phyloP scores from a whole-genome alignment of 805 yeast species.

The Ogataea haglerorum region DNA sequence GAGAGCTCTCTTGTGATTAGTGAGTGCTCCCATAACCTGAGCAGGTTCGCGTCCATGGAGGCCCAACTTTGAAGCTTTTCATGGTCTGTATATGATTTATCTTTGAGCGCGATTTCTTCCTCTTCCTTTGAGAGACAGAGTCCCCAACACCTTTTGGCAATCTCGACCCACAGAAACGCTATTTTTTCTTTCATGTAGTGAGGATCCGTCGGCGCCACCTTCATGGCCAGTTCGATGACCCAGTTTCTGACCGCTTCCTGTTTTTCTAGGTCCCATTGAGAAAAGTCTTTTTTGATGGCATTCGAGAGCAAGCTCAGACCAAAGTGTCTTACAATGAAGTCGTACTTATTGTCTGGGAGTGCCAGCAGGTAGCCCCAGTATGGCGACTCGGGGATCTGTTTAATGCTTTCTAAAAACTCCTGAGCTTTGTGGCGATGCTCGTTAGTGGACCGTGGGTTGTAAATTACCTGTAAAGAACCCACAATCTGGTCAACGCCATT shows the following conservation, averaged over 20 bases:
- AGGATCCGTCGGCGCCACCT: constrained; percentile 66
- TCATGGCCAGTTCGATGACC: constrained; percentile 74
- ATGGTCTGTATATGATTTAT: constrained; percentile 35
- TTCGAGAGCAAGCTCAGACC: constrained; percentile 79
- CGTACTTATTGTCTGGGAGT: constrained; percentile 52
- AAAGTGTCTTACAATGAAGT: constrained; percentile 79
- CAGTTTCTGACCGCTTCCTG: constrained; percentile 71
- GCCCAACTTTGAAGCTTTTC: constrained; percentile 71
- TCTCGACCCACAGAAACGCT: constrained; percentile 85
- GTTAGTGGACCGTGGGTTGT: constrained; percentile 63
- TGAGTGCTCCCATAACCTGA: constrained; percentile 68
- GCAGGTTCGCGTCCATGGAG: constrained; percentile 77
- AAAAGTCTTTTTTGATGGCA: constrained; percentile 60
- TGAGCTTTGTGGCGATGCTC: constrained; percentile 53
- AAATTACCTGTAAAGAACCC: constrained; percentile 71
- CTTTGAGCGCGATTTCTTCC: constrained; percentile 21
- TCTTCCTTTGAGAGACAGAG: constrained; percentile 42
- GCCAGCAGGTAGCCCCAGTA: constrained; percentile 90
- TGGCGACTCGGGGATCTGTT: constrained; percentile 79
- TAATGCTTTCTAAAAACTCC: constrained; percentile 68
- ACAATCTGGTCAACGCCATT: constrained; percentile 71
- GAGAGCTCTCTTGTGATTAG: constrained; percentile 70
- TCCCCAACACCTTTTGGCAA: constrained; percentile 93
- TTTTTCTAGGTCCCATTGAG: constrained; percentile 51
- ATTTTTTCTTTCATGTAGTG: constrained; percentile 86